Base-by-base conservation (phyloP, 305 asterid genomes). In the Fraxinus greggii region DNA sequence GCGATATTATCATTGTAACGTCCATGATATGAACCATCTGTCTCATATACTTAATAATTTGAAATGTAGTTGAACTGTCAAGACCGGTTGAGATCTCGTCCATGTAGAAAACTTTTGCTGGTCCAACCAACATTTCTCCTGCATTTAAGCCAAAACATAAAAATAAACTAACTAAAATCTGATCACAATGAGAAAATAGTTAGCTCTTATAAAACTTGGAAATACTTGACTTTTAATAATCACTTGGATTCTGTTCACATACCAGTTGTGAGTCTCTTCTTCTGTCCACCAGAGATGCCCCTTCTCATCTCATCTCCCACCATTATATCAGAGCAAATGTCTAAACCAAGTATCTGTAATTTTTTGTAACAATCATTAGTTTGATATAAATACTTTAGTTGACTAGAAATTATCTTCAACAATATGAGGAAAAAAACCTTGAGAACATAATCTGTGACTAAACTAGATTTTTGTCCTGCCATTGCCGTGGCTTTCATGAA, bases 101-200 rank as follows among this genome's bases (percentile, higher is more conserved):
- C 91, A 89, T 87, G 87, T 86, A 89, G 83, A 89, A 82, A 3
- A 88, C 91, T 28, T 85, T 89, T 17, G 91, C 89, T 1, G 91
- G 91, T 35, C 90, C 91, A 1, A 87, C 90, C 79, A 89, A 73
- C 90, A 89, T 89, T 75, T 89, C 91, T 8, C 91, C 91, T 88
- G 79, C 51, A 51, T 51, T 51, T 51, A 9, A 51, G 24, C 63
- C 63, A 51, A 51, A 51, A 51, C 63, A 51, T 51, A n/a, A 51
- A 51, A 17, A 51, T 51, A n/a, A 51, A 6, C 63, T n/a, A 17
- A 0, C 23, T 51, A 19, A 51, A 51, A 51, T 51, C 24, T 51
- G 24, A n/a, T 51, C 63, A 51, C 63, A 51, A 51, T 5, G 63
- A 51, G 24, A 17, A 51, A 51, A 17, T 51, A 51, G 24, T 17